Evolutionary conservation across 495 filamentous ascomycete genomes (phyloP), one percentile per base, ranked within the genome.

Genomic region (Penicillium paxilli): DNA sequence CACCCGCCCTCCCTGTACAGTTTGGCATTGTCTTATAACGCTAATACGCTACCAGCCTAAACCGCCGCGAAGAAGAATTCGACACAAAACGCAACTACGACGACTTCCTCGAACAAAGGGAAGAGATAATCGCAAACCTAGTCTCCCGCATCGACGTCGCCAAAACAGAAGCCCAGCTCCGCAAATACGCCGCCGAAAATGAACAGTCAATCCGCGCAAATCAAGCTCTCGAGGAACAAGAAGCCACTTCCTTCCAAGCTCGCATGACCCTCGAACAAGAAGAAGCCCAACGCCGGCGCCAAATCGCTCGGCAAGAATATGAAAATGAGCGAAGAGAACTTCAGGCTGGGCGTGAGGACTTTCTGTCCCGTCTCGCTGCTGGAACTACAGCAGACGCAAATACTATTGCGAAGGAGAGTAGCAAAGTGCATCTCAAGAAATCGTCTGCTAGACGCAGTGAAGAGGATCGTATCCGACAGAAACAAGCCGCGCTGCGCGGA

Each of bases 41-140:
- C n/a, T 25, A 44, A 54, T 9, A 40, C 12, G 19, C 24, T 1
- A 1, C 12, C 33, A 82, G 79, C 25, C 92, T 97, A 72, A 97
- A 98, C 74, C 83, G 87, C 57, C 80, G 83, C 9, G 84, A 96
- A 76, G 89, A 95, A 52, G 95, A 99, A 68, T 99, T 98, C 64
- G 84, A 89, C 59, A 83, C 80, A 1, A 79, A 95, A 52, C 76
- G 78, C 35, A 87, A 85, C 56, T 98, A 86, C 74, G 96, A 98
- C 72, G 86, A 98, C 69, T 97, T 98, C 74, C 84, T 98, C 23
- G 91, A 98, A 70, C 85, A 89, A 59, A 89, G 96, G 23, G 94
- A 99, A 75, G 83, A 88, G 55, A 81, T 95, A 46, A 92, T 91
- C 17, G 92, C 92, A 69, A 92, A 95, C 61, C 80, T 99, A 2